Percentiles rank a stretch among this genome's conserved stretches.
phyloP scores from a whole-genome alignment of 345 rosid species.

The Brassica cretica region DNA sequence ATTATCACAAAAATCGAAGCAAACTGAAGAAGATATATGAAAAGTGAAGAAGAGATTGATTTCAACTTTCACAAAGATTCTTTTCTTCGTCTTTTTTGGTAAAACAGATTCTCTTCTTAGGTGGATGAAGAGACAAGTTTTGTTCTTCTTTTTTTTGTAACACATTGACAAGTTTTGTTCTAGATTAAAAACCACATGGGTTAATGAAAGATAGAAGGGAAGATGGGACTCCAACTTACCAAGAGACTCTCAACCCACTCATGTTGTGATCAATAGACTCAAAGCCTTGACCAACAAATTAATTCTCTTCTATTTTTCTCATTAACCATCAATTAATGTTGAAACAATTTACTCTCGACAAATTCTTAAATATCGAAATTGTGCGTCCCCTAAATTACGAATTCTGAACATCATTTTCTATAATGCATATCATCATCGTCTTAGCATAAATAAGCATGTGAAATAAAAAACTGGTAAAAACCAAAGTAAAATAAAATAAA shows the following conservation, averaged over 20 bases:
- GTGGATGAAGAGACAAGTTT: not conserved
- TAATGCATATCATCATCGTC: not conserved
- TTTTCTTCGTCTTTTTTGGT: not conserved
- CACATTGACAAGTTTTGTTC: not conserved
- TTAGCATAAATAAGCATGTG: not conserved
- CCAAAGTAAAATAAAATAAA: too few relatives aligned
- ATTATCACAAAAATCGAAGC: not conserved
- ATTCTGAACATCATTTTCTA: not conserved
- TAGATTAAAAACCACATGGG: not conserved
- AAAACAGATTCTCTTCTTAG: not conserved
- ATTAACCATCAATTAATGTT: not conserved
- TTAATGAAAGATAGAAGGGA: not conserved
- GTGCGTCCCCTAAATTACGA: not conserved
- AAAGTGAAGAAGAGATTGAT: not conserved
- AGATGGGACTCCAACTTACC: not conserved
- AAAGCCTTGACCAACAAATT: not conserved
- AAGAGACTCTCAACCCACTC: not conserved
- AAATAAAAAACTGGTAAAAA: too few relatives aligned
- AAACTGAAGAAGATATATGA: not conserved
- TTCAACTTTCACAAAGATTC: not conserved
- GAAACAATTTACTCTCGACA: not conserved
- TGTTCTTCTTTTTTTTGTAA: too few relatives aligned
- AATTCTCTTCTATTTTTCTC: not conserved
- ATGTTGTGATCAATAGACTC: not conserved
- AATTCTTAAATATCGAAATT: not conserved